phyloP scores from a whole-genome alignment of 139 green algal species.

The Spirogloea muscicola region DNA sequence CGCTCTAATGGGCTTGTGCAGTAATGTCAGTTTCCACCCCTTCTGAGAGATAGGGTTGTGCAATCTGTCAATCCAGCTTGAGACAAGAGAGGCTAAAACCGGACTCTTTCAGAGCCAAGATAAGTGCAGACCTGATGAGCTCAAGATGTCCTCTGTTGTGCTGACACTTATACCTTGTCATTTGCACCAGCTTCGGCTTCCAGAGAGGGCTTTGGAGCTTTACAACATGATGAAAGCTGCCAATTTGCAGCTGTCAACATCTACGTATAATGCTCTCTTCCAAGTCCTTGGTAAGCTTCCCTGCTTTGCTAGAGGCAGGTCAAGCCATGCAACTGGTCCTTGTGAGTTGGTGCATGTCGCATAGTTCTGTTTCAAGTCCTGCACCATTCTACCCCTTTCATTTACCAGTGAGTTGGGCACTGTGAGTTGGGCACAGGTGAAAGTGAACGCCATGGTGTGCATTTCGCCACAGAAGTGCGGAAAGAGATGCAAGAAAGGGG shows the following conservation, averaged over 20 bases:
- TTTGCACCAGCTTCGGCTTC: not conserved
- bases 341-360: too few species aligned
- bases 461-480: constrained; percentile 2
- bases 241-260: not conserved
- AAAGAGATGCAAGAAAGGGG: constrained; percentile 11
- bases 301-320: too few species aligned
- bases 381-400: too few species aligned
- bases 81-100: too few species aligned
- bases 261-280: not conserved
- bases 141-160: not conserved
- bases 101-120: not conserved
- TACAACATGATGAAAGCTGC: not conserved
- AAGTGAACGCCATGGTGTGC: too few species aligned
- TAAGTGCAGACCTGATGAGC: not conserved
- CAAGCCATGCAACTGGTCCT: not conserved
- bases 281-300: not conserved
- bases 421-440: too few species aligned
- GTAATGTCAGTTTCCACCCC: not conserved
- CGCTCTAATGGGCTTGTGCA: constrained; percentile 35
- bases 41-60: not conserved
- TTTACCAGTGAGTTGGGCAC: too few species aligned
- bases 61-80: too few species aligned
- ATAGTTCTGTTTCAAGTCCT: too few species aligned
- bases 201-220: constrained; percentile 5
- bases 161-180: not conserved